Conservation (phyloP, 345 rosid species). For the Adansonia digitata region DNA sequence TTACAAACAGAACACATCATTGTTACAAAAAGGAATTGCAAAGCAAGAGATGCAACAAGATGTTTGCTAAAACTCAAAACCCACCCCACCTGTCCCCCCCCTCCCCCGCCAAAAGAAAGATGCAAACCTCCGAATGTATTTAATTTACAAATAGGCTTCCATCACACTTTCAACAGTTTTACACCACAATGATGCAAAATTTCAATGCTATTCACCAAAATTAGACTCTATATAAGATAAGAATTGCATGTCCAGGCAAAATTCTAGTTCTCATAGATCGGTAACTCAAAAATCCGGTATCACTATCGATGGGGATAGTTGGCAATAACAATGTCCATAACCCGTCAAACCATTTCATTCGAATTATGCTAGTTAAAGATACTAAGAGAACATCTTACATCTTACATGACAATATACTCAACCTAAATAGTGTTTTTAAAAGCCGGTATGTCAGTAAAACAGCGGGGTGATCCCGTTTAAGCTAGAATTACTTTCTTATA, state of each 20-base stretch:
- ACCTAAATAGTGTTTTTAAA: not conserved
- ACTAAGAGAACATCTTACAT: not conserved
- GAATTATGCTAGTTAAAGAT: not conserved
- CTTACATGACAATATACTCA: not conserved
- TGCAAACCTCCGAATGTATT: not conserved
- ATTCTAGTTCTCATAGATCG: not conserved
- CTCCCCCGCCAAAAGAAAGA: not conserved
- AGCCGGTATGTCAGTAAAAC: not conserved
- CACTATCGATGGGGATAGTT: not conserved
- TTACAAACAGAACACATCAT: not conserved
- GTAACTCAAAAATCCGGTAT: not conserved
- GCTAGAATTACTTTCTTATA: not conserved
- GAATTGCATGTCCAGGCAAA: not conserved
- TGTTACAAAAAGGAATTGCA: not conserved
- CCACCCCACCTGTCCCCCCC: too few species aligned
- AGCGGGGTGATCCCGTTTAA: not conserved
- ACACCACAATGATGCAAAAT: not conserved
- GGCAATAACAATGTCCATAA: not conserved
- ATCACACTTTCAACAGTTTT: not conserved
- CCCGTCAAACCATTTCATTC: not conserved
- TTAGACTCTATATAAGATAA: not conserved
- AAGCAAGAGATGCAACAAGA: not conserved
- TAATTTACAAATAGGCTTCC: not conserved
- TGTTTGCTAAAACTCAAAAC: not conserved
- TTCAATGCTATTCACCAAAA: not conserved